phyloP scores from a whole-genome alignment of 2,329 filamentous ascomycete species.

The Pyrenochaeta sp. region DNA sequence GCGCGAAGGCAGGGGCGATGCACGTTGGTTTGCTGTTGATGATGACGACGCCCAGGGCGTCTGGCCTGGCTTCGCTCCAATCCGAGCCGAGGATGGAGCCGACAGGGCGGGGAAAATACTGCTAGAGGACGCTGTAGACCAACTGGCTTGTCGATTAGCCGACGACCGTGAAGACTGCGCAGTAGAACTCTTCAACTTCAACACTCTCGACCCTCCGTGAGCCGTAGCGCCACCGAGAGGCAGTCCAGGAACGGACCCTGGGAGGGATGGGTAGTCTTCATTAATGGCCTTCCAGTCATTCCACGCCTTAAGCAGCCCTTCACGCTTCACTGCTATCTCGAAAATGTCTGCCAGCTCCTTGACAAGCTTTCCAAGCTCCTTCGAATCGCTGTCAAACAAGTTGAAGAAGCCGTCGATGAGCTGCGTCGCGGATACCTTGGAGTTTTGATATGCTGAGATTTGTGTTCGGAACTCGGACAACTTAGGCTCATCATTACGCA shows the following conservation, averaged over 20 bases:
- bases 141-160: slow-evolving; percentile 64
- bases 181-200: slow-evolving; percentile 74
- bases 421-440: slow-evolving; percentile 72
- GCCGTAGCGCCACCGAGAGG: slow-evolving; percentile 53
- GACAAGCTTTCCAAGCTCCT: slow-evolving; percentile 84
- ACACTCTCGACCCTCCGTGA: slow-evolving; percentile 65
- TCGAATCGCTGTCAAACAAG: slow-evolving; percentile 81
- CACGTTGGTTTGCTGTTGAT: slow-evolving; percentile 36
- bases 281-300: slow-evolving; percentile 96
- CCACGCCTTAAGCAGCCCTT: slow-evolving; percentile 81
- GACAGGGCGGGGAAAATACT: slow-evolving; percentile 44
- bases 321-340: slow-evolving; percentile 78
- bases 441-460: slow-evolving; percentile 79
- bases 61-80: slow-evolving; percentile 46
- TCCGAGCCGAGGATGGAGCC: slow-evolving; percentile 32
- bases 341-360: slow-evolving; percentile 93
- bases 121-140: slow-evolving; percentile 56
- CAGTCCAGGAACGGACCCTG: slow-evolving; percentile 64
- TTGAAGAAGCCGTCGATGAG: slow-evolving; percentile 89
- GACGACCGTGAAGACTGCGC: slow-evolving; percentile 70
- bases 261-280: slow-evolving; percentile 91
- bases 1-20: slow-evolving; percentile 49
- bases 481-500: slow-evolving; percentile 79
- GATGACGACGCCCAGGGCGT: slow-evolving; percentile 47
- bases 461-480: slow-evolving; percentile 78